Conservation (phyloP, 345 rosid species). For the Citrus sp. region DNA sequence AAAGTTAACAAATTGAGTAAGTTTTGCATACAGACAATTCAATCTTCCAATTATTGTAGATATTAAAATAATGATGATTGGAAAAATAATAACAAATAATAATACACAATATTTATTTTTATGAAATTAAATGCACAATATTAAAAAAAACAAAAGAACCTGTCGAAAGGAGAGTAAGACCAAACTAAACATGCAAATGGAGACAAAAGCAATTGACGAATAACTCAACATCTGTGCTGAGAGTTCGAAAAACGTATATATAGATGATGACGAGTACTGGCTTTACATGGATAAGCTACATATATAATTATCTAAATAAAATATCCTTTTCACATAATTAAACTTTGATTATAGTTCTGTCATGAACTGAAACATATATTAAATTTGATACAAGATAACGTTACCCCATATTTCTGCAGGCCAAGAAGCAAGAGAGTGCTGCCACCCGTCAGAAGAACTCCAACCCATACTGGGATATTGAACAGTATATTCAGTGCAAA, state of each 20-base stretch:
- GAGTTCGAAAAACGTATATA: not conserved
- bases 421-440: constrained; percentile 65
- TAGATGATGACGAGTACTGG: not conserved
- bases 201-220: not conserved
- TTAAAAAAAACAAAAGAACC: not conserved
- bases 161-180: not conserved
- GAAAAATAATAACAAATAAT: no score
- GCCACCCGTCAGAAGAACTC: constrained; percentile 52
- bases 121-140: no score
- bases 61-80: not conserved
- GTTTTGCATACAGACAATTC: not conserved
- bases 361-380: not conserved
- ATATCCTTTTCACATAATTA: not conserved
- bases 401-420: constrained; percentile 63
- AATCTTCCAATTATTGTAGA: not conserved
- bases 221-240: not conserved
- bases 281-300: not conserved
- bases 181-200: not conserved
- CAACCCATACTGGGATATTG: constrained; percentile 48
- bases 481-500: constrained; percentile 55
- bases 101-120: not conserved
- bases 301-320: not conserved
- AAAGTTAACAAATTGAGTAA: not conserved
- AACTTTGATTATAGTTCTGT: not conserved
- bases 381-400: not conserved